phyloP scores from a whole-genome alignment of 805 yeast genomes.

The Yarrowia sp. region DNA sequence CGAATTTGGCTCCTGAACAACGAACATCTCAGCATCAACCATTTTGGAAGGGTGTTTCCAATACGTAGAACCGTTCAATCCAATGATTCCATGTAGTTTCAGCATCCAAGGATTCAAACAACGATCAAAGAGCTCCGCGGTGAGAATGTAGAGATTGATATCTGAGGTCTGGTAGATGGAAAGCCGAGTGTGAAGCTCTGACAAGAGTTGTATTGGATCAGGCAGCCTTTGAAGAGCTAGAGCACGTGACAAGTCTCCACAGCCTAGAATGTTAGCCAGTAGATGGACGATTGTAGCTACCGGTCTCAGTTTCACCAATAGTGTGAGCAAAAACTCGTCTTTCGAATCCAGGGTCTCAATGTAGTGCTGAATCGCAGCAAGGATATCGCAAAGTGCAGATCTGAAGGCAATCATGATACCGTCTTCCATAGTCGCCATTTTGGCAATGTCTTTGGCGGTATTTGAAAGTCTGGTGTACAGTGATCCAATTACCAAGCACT shows the following conservation, averaged over 20 bases:
- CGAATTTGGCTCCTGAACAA: neutral
- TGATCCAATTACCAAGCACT: slow-evolving; percentile 12
- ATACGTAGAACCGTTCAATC: slow-evolving; percentile 10
- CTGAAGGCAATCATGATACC: slow-evolving; percentile 17
- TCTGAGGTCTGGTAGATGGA: slow-evolving; percentile 20
- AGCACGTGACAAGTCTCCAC: slow-evolving; percentile 21
- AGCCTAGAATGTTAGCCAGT: slow-evolving; percentile 19
- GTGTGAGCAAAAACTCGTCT: neutral
- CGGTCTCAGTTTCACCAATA: neutral
- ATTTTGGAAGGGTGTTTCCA: slow-evolving; percentile 20
- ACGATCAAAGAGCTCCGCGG: slow-evolving; percentile 5
- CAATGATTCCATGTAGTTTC: slow-evolving; percentile 13
- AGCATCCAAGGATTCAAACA: slow-evolving; percentile 9
- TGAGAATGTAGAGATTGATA: slow-evolving; percentile 1
- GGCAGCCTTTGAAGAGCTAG: neutral
- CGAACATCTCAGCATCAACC: slow-evolving; percentile 31
- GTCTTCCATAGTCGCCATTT: slow-evolving; percentile 8
- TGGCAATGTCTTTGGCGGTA: slow-evolving; percentile 1
- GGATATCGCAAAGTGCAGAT: slow-evolving; percentile 11
- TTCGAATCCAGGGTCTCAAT: neutral
- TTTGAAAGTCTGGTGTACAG: neutral
- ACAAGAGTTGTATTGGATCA: slow-evolving; percentile 4
- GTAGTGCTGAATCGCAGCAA: slow-evolving; percentile 7
- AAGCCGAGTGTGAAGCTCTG: slow-evolving; percentile 7
- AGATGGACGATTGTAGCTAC: slow-evolving; percentile 12